Percentiles rank a stretch among this genome's conserved stretches.
Evolutionary conservation across 805 yeast species (phyloP).

Genomic region (Maudiozyma saulgeensis): DNA sequence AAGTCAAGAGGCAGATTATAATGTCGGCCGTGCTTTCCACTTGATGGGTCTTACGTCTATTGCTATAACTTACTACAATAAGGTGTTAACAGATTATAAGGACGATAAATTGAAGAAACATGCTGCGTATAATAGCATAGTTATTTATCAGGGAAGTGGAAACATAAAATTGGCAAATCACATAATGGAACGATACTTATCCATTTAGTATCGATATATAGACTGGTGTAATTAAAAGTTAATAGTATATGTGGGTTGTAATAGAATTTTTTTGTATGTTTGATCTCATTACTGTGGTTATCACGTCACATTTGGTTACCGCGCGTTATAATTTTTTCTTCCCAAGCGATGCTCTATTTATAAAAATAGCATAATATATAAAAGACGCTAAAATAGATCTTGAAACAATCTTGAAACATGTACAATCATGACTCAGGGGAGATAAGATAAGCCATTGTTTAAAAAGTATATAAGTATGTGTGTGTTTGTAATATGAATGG

Average conservation of each 20-base stretch:
- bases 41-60: conserved; percentile 64
- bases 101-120: conserved; percentile 59
- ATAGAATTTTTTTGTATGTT: not conserved
- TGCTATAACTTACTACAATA: conserved; percentile 67
- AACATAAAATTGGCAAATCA: conserved; percentile 54
- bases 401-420: not conserved
- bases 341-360: not conserved
- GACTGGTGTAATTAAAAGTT: too few species aligned
- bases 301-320: not conserved
- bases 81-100: conserved; percentile 46
- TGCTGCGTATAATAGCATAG: conserved; percentile 76
- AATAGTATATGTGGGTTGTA: not conserved
- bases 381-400: not conserved
- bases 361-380: not conserved
- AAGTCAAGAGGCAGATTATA: conserved; percentile 69
- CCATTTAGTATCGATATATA: conserved; percentile 27
- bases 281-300: not conserved
- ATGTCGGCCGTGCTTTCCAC: conserved; percentile 78
- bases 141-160: conserved; percentile 69
- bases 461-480: too few species aligned
- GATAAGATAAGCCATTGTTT: not conserved
- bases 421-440: not conserved
- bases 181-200: conserved; percentile 58
- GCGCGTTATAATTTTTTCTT: not conserved
- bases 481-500: too few species aligned